phyloP scores from a whole-genome alignment of 345 rosid genomes.

The Geranium rotundifolium region DNA sequence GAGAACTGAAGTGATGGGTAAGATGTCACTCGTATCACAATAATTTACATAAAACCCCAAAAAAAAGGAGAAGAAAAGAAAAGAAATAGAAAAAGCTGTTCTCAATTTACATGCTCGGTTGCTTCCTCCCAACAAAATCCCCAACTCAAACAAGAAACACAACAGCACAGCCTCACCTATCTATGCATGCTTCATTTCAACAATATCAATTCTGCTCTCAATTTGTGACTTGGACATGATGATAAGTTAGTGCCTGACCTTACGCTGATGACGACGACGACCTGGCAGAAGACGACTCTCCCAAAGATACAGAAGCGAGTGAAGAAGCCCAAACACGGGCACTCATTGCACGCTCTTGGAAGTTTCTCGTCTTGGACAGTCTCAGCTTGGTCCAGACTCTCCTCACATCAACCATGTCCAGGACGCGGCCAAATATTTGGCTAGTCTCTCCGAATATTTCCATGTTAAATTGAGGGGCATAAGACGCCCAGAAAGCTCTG shows the following conservation, averaged over 20 bases:
- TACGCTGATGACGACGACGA: conserved; percentile 25
- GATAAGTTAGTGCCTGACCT: too few relatives aligned
- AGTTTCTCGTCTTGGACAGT: conserved; percentile 61
- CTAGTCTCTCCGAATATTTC: conserved; percentile 83
- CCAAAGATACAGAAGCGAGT: conserved; percentile 76
- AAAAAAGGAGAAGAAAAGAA: not conserved
- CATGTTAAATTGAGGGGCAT: conserved; percentile 58
- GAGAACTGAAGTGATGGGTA: too few relatives aligned
- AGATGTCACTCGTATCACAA: conserved; percentile 9
- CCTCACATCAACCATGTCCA: conserved; percentile 71
- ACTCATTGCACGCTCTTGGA: conserved; percentile 63
- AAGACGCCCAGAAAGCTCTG: conserved; percentile 45
- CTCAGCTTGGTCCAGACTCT: conserved; percentile 69
- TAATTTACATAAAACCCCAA: conserved; percentile 21
- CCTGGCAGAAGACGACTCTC: conserved; percentile 58
- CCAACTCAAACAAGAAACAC: conserved; percentile 20
- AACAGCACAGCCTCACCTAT: conserved; percentile 16
- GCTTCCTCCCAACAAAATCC: conserved; percentile 20
- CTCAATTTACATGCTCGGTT: conserved; percentile 48
- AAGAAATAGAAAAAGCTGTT: conserved; percentile 24
- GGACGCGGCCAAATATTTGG: conserved; percentile 50
- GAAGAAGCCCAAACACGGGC: conserved; percentile 91
- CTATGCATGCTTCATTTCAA: too few relatives aligned
- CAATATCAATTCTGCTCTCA: conserved; percentile 14
- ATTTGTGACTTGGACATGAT: conserved; percentile 1